Evolutionary conservation across 208 protist species (phyloP).

Genomic region (Crithidia bombi): DNA sequence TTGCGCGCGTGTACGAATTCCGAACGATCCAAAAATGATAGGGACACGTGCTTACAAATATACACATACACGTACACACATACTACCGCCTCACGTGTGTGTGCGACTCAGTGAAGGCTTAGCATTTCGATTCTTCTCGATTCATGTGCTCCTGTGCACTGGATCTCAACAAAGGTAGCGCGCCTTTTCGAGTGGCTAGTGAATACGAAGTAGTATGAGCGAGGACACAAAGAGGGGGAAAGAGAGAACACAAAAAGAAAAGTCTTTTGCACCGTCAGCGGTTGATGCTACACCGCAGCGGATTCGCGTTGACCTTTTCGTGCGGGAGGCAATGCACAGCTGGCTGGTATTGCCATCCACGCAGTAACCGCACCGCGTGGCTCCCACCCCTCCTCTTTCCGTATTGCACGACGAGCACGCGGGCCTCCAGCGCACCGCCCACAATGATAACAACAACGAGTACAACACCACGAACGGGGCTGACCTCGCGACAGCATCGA

Average conservation of each 20-base stretch:
- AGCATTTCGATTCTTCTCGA: too few relatives aligned
- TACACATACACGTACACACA: too few relatives aligned
- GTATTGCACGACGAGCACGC: neutral
- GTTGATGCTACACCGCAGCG: too few relatives aligned
- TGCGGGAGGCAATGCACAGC: neutral
- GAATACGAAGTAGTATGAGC: too few relatives aligned
- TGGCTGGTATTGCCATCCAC: neutral
- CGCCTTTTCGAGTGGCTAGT: too few relatives aligned
- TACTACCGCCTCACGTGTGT: too few relatives aligned
- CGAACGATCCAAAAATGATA: neutral
- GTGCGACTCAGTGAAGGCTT: too few relatives aligned
- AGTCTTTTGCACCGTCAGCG: conserved; percentile 9
- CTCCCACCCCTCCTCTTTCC: neutral
- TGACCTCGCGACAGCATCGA: conserved; percentile 9
- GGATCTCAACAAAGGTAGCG: too few relatives aligned
- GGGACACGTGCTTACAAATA: neutral
- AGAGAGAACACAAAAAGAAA: too few relatives aligned
- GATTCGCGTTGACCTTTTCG: neutral
- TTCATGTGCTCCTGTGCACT: too few relatives aligned
- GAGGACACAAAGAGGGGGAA: too few relatives aligned
- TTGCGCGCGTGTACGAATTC: neutral
- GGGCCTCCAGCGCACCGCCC: neutral
- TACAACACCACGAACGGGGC: neutral
- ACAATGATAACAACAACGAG: neutral
- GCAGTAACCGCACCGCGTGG: neutral